Evolutionary conservation across 1,284 basidiomycete genomes (phyloP).

Genomic region (Cutaneotrichosporon sp.): DNA sequence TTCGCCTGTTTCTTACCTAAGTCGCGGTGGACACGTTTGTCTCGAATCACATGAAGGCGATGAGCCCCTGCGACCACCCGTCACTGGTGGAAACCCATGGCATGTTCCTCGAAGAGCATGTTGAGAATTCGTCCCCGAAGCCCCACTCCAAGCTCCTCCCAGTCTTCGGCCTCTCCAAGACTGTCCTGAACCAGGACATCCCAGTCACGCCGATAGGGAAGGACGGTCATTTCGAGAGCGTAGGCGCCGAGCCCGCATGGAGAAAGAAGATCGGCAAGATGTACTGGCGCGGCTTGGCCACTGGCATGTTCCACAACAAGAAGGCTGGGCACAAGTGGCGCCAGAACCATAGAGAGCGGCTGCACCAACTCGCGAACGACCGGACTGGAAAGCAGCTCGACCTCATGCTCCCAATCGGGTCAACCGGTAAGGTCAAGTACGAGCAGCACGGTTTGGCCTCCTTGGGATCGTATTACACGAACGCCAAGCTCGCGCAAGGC

Average conservation of each 20-base stretch:
- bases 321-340: conserved; percentile 40
- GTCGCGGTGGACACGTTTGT: conserved; percentile 43
- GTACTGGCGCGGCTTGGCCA: conserved; percentile 49
- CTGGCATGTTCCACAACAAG: conserved; percentile 45
- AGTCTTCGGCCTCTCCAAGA: conserved; percentile 46
- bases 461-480: conserved; percentile 46
- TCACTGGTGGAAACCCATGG: conserved; percentile 46
- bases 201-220: conserved; percentile 47
- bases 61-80: conserved; percentile 49
- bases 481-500: conserved; percentile 41
- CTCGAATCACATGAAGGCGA: conserved; percentile 37
- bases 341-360: conserved; percentile 45
- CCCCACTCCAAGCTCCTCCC: conserved; percentile 48
- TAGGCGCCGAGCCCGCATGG: conserved; percentile 47
- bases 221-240: conserved; percentile 39
- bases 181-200: conserved; percentile 47
- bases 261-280: conserved; percentile 43
- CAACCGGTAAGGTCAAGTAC: conserved; percentile 38
- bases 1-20: no score
- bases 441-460: conserved; percentile 26
- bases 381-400: conserved; percentile 24
- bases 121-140: conserved; percentile 36
- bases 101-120: conserved; percentile 46
- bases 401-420: conserved; percentile 36
- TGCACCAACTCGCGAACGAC: conserved; percentile 46